A percentile compares a stretch with the other conserved stretches of the same genome.
These are phyloP conservation scores for Aegle marmelos DNA, from an alignment of 345 rosid species.

Conservation along the genomic window DNA sequence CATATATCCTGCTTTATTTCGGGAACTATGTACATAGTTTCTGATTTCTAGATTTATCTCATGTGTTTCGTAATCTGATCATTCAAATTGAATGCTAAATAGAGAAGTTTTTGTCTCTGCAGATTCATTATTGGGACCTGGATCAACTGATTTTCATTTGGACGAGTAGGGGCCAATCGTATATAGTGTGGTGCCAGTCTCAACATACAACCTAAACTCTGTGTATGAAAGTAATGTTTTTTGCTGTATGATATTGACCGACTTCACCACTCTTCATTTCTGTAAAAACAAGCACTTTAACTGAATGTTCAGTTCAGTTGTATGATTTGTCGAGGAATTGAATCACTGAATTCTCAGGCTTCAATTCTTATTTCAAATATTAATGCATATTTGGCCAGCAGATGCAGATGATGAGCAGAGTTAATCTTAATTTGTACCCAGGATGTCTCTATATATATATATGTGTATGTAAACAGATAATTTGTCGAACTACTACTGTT, in stretches of 20 bases:
- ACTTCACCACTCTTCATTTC: background rate
- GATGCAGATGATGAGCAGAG: background rate
- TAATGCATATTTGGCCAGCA: background rate
- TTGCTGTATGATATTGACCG: background rate
- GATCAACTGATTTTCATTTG: background rate
- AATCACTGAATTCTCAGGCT: background rate
- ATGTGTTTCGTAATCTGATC: background rate
- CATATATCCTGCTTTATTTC: background rate
- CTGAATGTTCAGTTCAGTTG: background rate
- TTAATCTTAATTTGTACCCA: background rate
- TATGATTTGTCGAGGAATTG: background rate
- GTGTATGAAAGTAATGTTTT: background rate
- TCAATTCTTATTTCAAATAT: background rate
- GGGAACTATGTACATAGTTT: background rate
- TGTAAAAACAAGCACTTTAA: background rate
- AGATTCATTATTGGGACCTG: background rate
- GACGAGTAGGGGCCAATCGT: background rate
- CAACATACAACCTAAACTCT: background rate
- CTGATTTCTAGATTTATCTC: background rate
- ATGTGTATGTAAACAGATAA: no score
- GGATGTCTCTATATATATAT: no score
- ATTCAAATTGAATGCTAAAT: background rate
- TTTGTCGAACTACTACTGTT: no score
- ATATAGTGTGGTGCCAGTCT: background rate
- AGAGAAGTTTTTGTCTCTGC: background rate